Evolutionary conservation across 371 early-diverging fungal genomes (phyloP).

Genomic region (Catenaria anguillulae): DNA sequence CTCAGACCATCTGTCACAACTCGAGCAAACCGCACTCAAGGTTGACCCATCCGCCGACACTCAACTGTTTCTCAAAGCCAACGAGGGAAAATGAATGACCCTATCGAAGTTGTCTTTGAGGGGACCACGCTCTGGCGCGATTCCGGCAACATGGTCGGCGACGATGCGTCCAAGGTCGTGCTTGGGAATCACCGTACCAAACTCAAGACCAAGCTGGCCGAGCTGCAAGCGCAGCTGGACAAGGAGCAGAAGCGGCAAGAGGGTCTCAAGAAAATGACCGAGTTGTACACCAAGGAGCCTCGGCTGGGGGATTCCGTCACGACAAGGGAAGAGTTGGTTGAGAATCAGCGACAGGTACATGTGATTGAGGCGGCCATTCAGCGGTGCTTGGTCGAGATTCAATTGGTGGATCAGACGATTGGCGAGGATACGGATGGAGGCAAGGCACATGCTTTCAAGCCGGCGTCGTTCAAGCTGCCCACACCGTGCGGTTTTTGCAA

Average conservation of each 20-base stretch:
- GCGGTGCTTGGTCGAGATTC: slow-evolving; percentile 35
- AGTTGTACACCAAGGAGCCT: slow-evolving; percentile 25
- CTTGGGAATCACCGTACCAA: slow-evolving; percentile 48
- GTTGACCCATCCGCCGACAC: slow-evolving; percentile 37
- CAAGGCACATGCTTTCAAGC: slow-evolving; percentile 50
- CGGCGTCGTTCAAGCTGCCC: slow-evolving; percentile 59
- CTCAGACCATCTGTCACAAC: slow-evolving; percentile 18
- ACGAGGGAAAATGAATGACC: slow-evolving; percentile 21
- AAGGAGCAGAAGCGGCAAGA: slow-evolving; percentile 28
- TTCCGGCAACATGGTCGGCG: slow-evolving; percentile 27
- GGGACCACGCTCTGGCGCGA: slow-evolving; percentile 21
- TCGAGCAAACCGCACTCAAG: too few species aligned
- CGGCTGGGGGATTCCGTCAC: slow-evolving; percentile 26
- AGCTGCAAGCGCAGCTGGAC: slow-evolving; percentile 30
- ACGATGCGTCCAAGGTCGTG: slow-evolving; percentile 37
- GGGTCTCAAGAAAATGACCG: slow-evolving; percentile 26
- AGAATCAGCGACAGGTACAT: neutral
- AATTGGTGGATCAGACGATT: slow-evolving; percentile 37
- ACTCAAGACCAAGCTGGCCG: slow-evolving; percentile 26
- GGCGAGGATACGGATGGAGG: slow-evolving; percentile 31
- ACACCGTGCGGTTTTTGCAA: slow-evolving; percentile 64
- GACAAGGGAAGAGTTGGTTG: slow-evolving; percentile 12
- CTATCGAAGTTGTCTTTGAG: slow-evolving; percentile 22
- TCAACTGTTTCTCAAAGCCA: slow-evolving; percentile 26
- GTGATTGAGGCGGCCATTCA: neutral